Evolutionary conservation across 2,329 filamentous ascomycete genomes (phyloP).

Genomic region (Fusarium sp.): DNA sequence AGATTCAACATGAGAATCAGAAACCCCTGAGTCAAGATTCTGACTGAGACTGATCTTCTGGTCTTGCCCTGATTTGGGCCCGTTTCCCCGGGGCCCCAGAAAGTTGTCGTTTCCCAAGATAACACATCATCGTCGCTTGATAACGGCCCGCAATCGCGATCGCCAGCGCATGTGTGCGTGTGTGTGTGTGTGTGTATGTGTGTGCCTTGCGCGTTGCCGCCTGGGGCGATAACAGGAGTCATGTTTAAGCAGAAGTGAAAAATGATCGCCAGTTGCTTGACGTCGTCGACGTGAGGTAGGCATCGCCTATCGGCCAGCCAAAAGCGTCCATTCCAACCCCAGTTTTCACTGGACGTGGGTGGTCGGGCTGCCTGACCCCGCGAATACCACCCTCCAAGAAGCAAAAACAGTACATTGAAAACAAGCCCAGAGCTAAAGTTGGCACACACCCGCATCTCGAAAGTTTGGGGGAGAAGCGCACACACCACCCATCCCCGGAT

Average conservation of each 20-base stretch:
- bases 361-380: conserved; percentile 10
- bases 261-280: conserved; percentile 27
- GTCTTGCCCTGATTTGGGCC: conserved; percentile 11
- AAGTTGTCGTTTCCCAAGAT: conserved; percentile 9
- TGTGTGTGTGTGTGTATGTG: not conserved
- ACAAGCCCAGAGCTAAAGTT: conserved; percentile 5
- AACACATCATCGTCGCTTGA: conserved; percentile 25
- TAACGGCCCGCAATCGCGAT: conserved; percentile 21
- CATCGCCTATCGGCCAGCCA: conserved; percentile 29
- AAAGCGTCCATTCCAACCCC: conserved; percentile 25
- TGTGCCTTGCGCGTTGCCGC: not conserved
- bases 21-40: conserved; percentile 21
- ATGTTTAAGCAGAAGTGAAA: not conserved
- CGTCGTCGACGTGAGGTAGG: conserved; percentile 20
- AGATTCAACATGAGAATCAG: not conserved
- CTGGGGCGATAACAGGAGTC: conserved; percentile 3
- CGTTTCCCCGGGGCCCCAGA: conserved; percentile 27
- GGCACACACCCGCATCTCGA: conserved; percentile 17
- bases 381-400: conserved; percentile 33
- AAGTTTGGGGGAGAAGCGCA: conserved; percentile 21
- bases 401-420: conserved; percentile 5
- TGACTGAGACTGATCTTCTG: not conserved
- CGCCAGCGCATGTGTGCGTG: not conserved
- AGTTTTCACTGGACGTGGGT: conserved; percentile 20
- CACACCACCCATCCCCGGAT: conserved; percentile 35